A percentile compares a stretch with the other conserved stretches of the same genome.
Conservation (phyloP, 208 protist species). For the Trichomonas gallinae region DNA sequence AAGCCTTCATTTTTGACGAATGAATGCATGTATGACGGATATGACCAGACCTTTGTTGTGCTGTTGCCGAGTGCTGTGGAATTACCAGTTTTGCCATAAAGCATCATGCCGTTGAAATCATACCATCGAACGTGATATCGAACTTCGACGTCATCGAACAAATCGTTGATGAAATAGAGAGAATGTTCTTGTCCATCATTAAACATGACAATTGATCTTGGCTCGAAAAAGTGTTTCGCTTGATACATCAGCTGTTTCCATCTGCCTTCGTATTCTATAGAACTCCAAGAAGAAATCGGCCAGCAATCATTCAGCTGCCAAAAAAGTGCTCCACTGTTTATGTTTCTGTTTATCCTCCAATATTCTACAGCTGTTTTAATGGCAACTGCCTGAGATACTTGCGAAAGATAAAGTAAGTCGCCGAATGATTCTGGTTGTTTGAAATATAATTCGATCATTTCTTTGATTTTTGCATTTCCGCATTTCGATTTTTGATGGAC, state of each 20-base stretch:
- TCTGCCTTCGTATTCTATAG: background rate
- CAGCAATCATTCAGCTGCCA: constrained; percentile 17
- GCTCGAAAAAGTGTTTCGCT: background rate
- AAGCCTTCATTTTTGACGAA: background rate
- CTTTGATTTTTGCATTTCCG: background rate
- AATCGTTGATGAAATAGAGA: background rate
- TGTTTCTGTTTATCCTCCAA: background rate
- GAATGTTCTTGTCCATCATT: background rate
- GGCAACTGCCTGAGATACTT: background rate
- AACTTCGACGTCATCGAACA: background rate
- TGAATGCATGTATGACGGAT: no score
- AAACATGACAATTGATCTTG: background rate
- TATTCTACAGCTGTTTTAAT: background rate
- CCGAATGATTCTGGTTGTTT: background rate
- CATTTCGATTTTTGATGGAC: background rate
- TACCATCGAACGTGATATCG: background rate
- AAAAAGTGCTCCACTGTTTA: background rate
- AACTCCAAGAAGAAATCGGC: background rate
- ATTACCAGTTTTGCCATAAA: background rate
- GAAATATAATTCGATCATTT: background rate
- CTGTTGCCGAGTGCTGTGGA: background rate
- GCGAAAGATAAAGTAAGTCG: background rate
- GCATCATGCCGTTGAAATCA: background rate
- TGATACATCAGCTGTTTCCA: constrained; percentile 2
- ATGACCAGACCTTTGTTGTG: background rate